Conservation (phyloP, 2,329 filamentous ascomycete genomes). For the Aureobasidium sp. region DNA sequence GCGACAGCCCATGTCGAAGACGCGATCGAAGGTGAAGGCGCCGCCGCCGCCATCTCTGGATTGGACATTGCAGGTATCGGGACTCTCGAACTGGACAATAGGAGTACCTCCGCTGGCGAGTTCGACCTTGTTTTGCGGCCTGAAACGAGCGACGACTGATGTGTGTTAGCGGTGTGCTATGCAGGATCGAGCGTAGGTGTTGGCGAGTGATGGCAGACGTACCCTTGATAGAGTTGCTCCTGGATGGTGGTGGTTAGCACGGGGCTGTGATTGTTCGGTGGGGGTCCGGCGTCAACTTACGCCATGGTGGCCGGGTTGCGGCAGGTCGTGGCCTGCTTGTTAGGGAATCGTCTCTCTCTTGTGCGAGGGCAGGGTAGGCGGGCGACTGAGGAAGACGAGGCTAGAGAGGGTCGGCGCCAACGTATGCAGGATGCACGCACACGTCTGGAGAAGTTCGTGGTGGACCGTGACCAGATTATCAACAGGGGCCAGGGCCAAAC, state of each 20-base stretch:
- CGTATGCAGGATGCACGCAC: constrained; percentile 2
- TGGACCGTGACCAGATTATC: constrained; percentile 1
- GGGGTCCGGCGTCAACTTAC: constrained; percentile 31
- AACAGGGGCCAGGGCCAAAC: constrained; percentile 8
- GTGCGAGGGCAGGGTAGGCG: neutral
- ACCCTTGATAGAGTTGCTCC: constrained; percentile 43
- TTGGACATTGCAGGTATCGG: constrained; percentile 83
- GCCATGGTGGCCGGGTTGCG: constrained; percentile 35
- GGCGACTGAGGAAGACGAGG: neutral
- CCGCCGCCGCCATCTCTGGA: constrained; percentile 70
- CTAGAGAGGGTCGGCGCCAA: neutral
- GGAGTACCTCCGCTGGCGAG: constrained; percentile 82
- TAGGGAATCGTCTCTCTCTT: neutral
- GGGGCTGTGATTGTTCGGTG: constrained; percentile 9
- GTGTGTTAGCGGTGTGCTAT: constrained; percentile 30
- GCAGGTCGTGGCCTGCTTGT: constrained; percentile 11
- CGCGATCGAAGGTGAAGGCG: constrained; percentile 92
- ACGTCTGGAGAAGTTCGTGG: constrained; percentile 4
- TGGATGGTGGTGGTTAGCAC: constrained; percentile 24
- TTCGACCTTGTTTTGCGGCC: constrained; percentile 94
- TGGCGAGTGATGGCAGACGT: constrained; percentile 17
- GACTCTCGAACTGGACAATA: constrained; percentile 80
- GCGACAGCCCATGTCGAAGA: constrained; percentile 88
- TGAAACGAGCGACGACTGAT: constrained; percentile 91
- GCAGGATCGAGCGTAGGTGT: neutral